Conservation (phyloP, 257 asterid species). For the Rehmannia glutinosa region DNA sequence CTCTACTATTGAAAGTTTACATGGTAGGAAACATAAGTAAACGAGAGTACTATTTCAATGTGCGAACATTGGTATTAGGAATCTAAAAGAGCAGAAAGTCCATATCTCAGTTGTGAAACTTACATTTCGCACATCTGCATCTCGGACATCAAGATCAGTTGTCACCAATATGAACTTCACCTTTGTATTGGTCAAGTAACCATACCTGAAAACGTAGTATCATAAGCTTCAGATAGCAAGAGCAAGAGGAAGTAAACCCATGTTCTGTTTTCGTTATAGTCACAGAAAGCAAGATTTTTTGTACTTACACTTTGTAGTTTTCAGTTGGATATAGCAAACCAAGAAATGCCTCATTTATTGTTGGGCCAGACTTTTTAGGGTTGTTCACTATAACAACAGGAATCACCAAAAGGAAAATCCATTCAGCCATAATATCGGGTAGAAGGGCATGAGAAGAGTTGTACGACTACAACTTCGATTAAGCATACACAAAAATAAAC, state of each 20-base stretch:
- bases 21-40: not conserved
- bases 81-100: not conserved
- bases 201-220: slow-evolving; percentile 56
- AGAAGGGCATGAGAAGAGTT: not conserved
- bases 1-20: not conserved
- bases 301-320: slow-evolving; percentile 93
- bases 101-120: slow-evolving; percentile 24
- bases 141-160: slow-evolving; percentile 93
- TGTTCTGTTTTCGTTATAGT: not conserved
- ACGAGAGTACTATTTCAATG: not conserved
- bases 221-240: slow-evolving; percentile 10
- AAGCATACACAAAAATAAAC: not conserved
- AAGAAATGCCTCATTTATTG: slow-evolving; percentile 90
- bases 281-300: not conserved
- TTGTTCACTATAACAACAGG: slow-evolving; percentile 65
- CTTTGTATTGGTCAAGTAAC: slow-evolving; percentile 93
- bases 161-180: slow-evolving; percentile 96
- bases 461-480: not conserved
- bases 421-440: not conserved
- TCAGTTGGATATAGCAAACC: slow-evolving; percentile 97
- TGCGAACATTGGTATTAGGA: not conserved
- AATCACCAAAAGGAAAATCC: not conserved
- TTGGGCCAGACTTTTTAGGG: slow-evolving; percentile 90
- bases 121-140: slow-evolving; percentile 91
- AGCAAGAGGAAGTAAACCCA: not conserved